Base-by-base conservation (phyloP, 495 filamentous ascomycete species). In the Penicillium silybi region DNA sequence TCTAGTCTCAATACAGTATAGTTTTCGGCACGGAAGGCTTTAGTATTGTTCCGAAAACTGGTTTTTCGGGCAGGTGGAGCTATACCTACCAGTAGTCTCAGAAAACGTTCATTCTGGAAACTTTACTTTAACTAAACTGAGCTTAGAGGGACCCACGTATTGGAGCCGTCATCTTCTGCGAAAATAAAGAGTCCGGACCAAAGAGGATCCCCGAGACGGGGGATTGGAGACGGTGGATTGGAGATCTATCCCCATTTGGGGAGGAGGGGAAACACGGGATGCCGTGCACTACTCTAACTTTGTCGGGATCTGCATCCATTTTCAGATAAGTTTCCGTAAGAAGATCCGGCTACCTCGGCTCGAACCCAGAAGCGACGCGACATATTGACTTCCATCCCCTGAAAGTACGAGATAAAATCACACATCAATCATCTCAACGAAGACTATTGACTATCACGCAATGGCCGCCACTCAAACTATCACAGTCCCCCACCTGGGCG, bases 401-500 rank as follows among this genome's bases (percentile, higher is more conserved):
- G 26, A 1, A 29, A 29, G n/a, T 6, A 29, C 26, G 7, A 29
- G 11, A 23, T 13, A 20, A 22, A 18, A 20, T 23, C 40, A 6
- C 40, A 22, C 19, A 42, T 23, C 40, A 22, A 13, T 23, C 40
- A 42, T 22, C 40, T 20, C 40, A 42, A 42, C 6, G 2, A 18
- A 11, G 2, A 42, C n/a, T 42, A 42, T 42, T 42, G 40, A 42
- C 15, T 23, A 10, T 23, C 22, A 42, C 40, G 13, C 27, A 46
- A 52, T 67, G 59, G 39, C 58, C 19, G 52, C 50, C 37, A 64
- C 60, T 26, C 57, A 67, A 52, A 80, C 73, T 9, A 60, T 81
- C 46, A 52, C 63, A 3, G 80, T 84, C 48, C 68, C 75, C 29
- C 80, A 84, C 56, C 68, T 84, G 11, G 73, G 74, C 56, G 79